Conservation (phyloP, 495 filamentous ascomycete genomes). For the Hypomontagnella monticulosa region DNA sequence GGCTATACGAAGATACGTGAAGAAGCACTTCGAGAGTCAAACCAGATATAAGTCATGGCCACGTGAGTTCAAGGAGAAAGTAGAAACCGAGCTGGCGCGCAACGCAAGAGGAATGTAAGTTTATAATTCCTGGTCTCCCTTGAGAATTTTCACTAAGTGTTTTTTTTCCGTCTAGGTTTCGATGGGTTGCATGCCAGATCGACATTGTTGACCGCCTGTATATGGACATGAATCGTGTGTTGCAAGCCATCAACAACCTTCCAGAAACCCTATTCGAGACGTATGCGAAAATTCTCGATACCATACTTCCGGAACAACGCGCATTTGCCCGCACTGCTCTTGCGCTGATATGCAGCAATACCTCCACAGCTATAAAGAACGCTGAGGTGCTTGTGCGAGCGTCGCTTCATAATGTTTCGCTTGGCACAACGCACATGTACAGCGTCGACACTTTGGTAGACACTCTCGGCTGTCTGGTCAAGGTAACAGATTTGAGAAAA, state of each 20-base stretch:
- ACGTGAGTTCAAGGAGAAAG: conserved; percentile 32
- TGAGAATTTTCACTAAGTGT: background rate
- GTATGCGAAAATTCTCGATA: conserved; percentile 50
- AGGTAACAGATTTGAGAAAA: conserved; percentile 22
- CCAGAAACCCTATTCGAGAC: conserved; percentile 53
- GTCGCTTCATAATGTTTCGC: conserved; percentile 34
- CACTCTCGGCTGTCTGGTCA: conserved; percentile 44
- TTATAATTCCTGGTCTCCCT: too few relatives aligned
- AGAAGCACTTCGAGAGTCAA: conserved; percentile 25
- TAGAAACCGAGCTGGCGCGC: conserved; percentile 40
- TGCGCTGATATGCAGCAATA: conserved; percentile 42
- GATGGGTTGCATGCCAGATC: conserved; percentile 58
- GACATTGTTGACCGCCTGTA: conserved; percentile 48
- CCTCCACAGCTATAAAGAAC: conserved; percentile 15
- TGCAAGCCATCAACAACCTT: conserved; percentile 43
- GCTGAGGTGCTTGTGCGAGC: conserved; percentile 34
- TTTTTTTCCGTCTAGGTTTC: conserved; percentile 52
- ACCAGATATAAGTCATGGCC: conserved; percentile 35
- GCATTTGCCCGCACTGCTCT: conserved; percentile 43
- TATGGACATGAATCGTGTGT: conserved; percentile 27
- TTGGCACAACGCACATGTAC: conserved; percentile 29
- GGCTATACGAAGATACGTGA: conserved; percentile 50
- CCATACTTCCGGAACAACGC: conserved; percentile 39
- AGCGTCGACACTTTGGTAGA: conserved; percentile 34
- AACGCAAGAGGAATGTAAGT: conserved; percentile 55